Evolutionary conservation across 164 flowering plant genomes (phyloP), one percentile per base, ranked within the genome.

Genomic region (Euptelea pleiosperma): DNA sequence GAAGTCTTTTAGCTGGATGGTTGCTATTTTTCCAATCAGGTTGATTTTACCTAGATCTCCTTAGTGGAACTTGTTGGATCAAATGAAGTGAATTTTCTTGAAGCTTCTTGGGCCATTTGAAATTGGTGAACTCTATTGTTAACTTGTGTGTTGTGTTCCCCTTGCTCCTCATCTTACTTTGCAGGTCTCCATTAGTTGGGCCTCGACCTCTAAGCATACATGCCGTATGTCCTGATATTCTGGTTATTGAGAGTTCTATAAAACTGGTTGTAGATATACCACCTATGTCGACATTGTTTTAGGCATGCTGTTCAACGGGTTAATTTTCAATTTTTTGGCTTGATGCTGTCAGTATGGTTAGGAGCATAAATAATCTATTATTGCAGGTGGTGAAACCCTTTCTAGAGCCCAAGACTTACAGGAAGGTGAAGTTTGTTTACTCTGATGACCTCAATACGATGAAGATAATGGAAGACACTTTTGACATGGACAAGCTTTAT

Each of bases 341-440:
- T 0, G 22, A n/a, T 21, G n/a, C 22, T 49, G 24, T 33, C 10
- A 7, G 36, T 8, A 9, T 1, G 21, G 14, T 21, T 22, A 3
- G 21, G 12, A 46, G 4, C 31, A 26, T 25, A 35, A 15, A 26
- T 1, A 22, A 42, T 57, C 14, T 51, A 15, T 35, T 30, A 12
- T 52, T 77, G 70, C 82, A 92, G 98, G 61, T 85, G 58, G 95
- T 74, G 56, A 92, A 92, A 69, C 91, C 96, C 6, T 89, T 92
- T 68, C 69, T 92, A 35, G 96, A 92, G 76, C 87, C 87, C 12
- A 89, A 87, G 74, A 89, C 96, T 18, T 61, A 46, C 55, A 74
- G 68, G 49, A 92, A 92, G 74, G 96, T 92, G 31, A 89, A 89
- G 70, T 92, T 92, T 76, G 89, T 77, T 44, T 89, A 89, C 73